phyloP scores from a whole-genome alignment of 2,329 filamentous ascomycete genomes.

The Fusarium algeriense region DNA sequence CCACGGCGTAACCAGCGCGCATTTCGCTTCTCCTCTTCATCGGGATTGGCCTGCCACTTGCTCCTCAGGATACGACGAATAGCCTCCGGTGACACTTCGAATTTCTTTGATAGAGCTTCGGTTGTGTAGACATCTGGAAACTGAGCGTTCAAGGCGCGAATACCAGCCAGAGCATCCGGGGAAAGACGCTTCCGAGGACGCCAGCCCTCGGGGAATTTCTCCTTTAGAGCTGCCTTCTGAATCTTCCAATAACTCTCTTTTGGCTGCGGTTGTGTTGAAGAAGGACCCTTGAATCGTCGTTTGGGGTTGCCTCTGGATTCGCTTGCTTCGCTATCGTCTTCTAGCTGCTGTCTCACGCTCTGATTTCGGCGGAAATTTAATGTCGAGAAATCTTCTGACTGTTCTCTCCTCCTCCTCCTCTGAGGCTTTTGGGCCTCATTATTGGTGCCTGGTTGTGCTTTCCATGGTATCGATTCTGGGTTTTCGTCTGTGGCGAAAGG shows the following conservation, averaged over 20 bases:
- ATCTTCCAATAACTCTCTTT: constrained; percentile 73
- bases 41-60: constrained; percentile 75
- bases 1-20: constrained; percentile 72
- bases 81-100: constrained; percentile 87
- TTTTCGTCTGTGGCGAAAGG: constrained; percentile 1
- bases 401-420: not conserved
- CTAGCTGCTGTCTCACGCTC: not conserved
- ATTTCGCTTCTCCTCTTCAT: constrained; percentile 70
- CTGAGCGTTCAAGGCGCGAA: constrained; percentile 82
- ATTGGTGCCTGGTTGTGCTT: constrained; percentile 11
- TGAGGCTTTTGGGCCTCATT: not conserved
- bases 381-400: not conserved
- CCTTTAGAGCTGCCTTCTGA: constrained; percentile 79
- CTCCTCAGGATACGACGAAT: constrained; percentile 87
- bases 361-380: not conserved
- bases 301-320: not conserved
- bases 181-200: constrained; percentile 86
- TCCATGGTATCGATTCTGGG: constrained; percentile 8
- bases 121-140: constrained; percentile 84
- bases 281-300: constrained; percentile 29
- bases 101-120: constrained; percentile 77
- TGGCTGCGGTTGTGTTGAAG: constrained; percentile 25
- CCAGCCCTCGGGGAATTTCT: constrained; percentile 88
- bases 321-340: not conserved
- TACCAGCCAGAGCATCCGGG: constrained; percentile 91